Evolutionary conservation across 2,329 filamentous ascomycete genomes (phyloP), one percentile per base, ranked within the genome.

Genomic region (Stachybotrys chlorohalonatus): DNA sequence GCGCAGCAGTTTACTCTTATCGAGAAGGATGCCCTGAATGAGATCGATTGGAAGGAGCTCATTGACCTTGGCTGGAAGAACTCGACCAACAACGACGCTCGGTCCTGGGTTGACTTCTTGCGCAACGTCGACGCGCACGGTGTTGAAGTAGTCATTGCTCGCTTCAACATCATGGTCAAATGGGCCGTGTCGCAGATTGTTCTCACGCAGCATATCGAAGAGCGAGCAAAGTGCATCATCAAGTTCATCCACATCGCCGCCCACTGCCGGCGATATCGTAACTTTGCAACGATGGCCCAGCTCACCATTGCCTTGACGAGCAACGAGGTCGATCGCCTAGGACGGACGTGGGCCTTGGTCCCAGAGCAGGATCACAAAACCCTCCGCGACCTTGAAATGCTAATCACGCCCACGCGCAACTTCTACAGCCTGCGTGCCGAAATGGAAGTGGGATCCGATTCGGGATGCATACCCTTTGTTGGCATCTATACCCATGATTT

Each of bases 161-260:
- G 89, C 51, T 94, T 94, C 75, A 94, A 94, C 68, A 82, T 94
- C 59, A 88, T 93, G 74, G 89, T 92, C 57, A 93, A 93, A 68
- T 94, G 89, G 89, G 86, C 84, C 31, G 81, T 91, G 31, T 93
- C 89, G 1, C 87, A 93, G 68, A 82, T 88, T 59, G 80, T 94
- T 8, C 77, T 94, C 51, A 94, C 88, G 0, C 81, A 86, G 59
- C 75, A 85, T 54, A 70, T 86, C 11, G 82, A 86, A 57, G 89
- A 94, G 70, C 80, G 89, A 53, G 87, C 87, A 24, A 77, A 85
- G 45, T 90, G 86, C 66, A 83, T 94, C 58, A 84, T 88, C 69
- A 93, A 94, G 69, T 87, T 81, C 66, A 89, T 94, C 56, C 89
- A 93, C 72, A 89, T 93, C 59, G 89, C 89, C 4, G 78, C 79